A percentile compares a stretch with the other conserved stretches of the same genome.
phyloP scores from a whole-genome alignment of 768 basidiomycete genomes.

The Fistulinella prunicolor region DNA sequence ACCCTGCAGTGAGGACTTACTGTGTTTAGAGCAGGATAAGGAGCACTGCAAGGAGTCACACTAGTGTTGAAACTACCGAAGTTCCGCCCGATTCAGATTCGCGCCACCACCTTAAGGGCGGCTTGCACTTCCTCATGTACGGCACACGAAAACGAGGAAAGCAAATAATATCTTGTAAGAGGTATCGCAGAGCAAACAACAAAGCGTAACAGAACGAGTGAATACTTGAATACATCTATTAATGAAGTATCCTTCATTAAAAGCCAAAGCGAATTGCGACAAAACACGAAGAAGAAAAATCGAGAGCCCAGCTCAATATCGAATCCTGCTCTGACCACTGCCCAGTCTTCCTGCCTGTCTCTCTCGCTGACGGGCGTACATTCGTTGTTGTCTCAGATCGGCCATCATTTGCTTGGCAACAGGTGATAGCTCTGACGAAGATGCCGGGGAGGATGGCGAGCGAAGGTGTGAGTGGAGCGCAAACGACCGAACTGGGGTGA shows the following conservation, averaged over 20 bases:
- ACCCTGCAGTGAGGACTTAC: neutral
- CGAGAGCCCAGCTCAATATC: conserved; percentile 17
- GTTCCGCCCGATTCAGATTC: too few species aligned
- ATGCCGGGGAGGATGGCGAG: conserved; percentile 56
- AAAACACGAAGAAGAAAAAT: neutral
- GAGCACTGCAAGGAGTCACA: too few species aligned
- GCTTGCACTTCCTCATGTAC: neutral
- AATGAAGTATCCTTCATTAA: conserved; percentile 12
- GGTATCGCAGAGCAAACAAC: conserved; percentile 6
- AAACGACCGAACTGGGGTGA: conserved; percentile 47
- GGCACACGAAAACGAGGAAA: too few species aligned
- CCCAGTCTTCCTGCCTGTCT: conserved; percentile 30
- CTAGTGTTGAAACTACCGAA: too few species aligned
- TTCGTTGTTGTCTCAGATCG: conserved; percentile 48
- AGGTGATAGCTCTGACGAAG: conserved; percentile 72
- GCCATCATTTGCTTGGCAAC: conserved; percentile 66
- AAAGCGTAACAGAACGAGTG: conserved; percentile 9
- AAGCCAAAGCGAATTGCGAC: conserved; percentile 11
- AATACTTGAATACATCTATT: conserved; percentile 14
- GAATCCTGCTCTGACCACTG: conserved; percentile 31
- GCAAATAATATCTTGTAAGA: too few species aligned
- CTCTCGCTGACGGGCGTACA: conserved; percentile 32
- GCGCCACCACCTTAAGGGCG: neutral
- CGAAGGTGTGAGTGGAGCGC: conserved; percentile 31
- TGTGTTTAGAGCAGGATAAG: too few species aligned